Percentiles rank a stretch among this genome's conserved stretches.
Evolutionary conservation across 768 basidiomycete genomes (phyloP).

Genomic region (Termitomyces sp.): DNA sequence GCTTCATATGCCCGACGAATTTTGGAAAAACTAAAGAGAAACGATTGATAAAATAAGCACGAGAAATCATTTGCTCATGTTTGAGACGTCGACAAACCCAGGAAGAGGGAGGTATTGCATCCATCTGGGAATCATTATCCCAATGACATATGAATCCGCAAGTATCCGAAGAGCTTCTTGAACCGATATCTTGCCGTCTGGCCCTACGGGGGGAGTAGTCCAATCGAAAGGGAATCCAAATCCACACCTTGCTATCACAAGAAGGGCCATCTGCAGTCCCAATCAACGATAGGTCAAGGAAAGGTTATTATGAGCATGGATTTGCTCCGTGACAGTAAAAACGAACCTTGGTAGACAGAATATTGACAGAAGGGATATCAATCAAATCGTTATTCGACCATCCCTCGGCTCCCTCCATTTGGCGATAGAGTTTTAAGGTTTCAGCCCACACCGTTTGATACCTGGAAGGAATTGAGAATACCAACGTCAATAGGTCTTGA

Average conservation of each 20-base stretch:
- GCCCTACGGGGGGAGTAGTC: conserved; percentile 29
- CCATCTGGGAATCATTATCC: conserved; percentile 4
- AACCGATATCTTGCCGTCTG: conserved; percentile 33
- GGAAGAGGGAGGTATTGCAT: conserved; percentile 9
- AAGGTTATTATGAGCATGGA: background rate
- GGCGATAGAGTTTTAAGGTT: conserved; percentile 23
- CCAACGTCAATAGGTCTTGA: background rate
- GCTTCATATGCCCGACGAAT: conserved; percentile 24
- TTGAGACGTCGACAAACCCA: conserved; percentile 2
- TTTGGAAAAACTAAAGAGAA: conserved; percentile 22
- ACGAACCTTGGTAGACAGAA: conserved; percentile 1
- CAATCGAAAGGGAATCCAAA: conserved; percentile 41
- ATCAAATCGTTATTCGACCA: conserved; percentile 19
- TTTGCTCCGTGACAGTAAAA: background rate
- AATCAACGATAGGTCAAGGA: conserved; percentile 22
- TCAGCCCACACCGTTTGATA: conserved; percentile 31
- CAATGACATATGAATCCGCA: conserved; percentile 19
- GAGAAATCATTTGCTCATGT: background rate
- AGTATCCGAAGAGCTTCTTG: conserved; percentile 32
- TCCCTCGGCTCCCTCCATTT: conserved; percentile 26
- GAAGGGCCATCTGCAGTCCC: conserved; percentile 32
- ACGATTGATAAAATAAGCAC: background rate
- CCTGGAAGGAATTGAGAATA: conserved; percentile 10
- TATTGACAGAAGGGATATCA: conserved; percentile 12
- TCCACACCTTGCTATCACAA: conserved; percentile 40